Evolutionary conservation across 768 basidiomycete species (phyloP), one percentile per base, ranked within the genome.

Genomic region (Boletales sp.): DNA sequence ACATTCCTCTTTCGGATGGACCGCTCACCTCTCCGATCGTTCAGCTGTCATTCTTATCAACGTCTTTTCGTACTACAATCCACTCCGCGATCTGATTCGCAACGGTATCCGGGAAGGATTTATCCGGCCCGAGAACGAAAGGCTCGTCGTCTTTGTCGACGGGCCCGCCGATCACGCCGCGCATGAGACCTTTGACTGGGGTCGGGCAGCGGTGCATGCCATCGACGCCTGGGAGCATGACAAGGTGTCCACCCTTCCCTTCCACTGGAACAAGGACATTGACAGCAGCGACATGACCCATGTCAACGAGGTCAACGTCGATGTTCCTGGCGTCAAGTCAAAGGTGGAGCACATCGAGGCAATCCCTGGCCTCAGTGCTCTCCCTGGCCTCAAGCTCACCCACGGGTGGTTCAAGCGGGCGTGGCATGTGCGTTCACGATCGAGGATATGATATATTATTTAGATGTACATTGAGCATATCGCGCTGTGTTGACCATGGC

Each of bases 11-110:
- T 18, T 5, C 5, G 12, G 33, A 14, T 31, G 17, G n/a, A n/a
- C n/a, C 8, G 17, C 44, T 57, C 51, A 44, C 47, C 28, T 8
- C 25, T 28, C 25, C 17, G 28, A 33, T 19, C 46, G 53, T 28
- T 7, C 61, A 94, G 85, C 94, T 13, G 86, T 96, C 37, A 70
- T 96, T 38, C 71, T 96, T 21, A 63, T 96, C n/a, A 95, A 97
- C 64, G 87, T 96, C 25, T 78, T 80, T 28, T 78, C 78, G 0
- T 96, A 86, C 73, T 99, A 82, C 70, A 79, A 90, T 21, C 85
- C 93, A 2, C 73, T 99, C n/a, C 82, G 86, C 18, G 70, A 77
- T 9, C 79, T 95, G 46, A 81, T 97, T 60, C 70, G 79, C 50
- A 80, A 74, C 42, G 83, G 84, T 11, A 69, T 90, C 45, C 65